Conservation (phyloP, 176 grass and related monocot genomes). For the Avena atlantica region DNA sequence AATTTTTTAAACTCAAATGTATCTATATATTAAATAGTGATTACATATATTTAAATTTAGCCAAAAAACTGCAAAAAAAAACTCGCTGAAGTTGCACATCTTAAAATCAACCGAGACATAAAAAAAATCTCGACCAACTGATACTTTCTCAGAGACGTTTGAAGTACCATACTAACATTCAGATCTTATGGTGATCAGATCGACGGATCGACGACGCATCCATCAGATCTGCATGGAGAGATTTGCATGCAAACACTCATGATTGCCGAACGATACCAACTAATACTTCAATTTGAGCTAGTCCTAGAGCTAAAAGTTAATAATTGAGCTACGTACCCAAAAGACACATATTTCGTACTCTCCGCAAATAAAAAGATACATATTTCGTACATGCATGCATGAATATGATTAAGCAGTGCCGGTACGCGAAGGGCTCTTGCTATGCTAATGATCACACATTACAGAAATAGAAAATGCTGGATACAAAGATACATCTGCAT, state of each 20-base stretch:
- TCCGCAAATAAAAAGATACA: not conserved
- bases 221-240: conserved; percentile 1
- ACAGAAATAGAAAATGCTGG: not conserved
- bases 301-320: not conserved
- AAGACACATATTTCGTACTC: not conserved
- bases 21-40: too few species aligned
- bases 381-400: not conserved
- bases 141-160: too few species aligned
- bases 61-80: too few species aligned
- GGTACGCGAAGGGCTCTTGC: conserved; percentile 49
- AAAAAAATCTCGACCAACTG: too few species aligned
- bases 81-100: too few species aligned
- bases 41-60: too few species aligned
- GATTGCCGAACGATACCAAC: conserved; percentile 13
- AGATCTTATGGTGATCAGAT: not conserved
- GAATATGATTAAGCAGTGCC: conserved; percentile 57
- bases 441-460: conserved; percentile 23
- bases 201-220: not conserved
- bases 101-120: too few species aligned
- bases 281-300: conserved; percentile 3
- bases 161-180: not conserved
- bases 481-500: not conserved
- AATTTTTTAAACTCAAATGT: too few species aligned
- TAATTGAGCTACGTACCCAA: not conserved
- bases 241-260: conserved; percentile 38